phyloP scores from a whole-genome alignment of 2,329 filamentous ascomycete species.

The Fusarium brachygibbosum region DNA sequence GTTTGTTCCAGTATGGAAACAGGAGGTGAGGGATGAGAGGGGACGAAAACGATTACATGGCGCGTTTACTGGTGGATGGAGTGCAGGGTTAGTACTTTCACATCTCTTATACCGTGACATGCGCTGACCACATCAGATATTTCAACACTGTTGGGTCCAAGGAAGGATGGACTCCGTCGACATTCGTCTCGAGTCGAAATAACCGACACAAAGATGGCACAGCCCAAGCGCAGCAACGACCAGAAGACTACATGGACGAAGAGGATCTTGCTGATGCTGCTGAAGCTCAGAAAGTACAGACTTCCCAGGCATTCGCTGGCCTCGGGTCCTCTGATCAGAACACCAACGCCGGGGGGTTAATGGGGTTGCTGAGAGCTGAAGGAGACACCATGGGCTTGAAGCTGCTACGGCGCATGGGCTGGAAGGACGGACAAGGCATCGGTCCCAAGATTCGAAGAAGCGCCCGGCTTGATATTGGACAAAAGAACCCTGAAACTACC shows the following conservation, averaged over 20 bases:
- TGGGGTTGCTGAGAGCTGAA: slow-evolving; percentile 77
- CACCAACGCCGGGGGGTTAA: slow-evolving; percentile 66
- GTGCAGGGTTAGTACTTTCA: slow-evolving; percentile 80
- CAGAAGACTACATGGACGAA: slow-evolving; percentile 98
- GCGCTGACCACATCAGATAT: slow-evolving; percentile 69
- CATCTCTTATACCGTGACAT: neutral
- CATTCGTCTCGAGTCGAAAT: slow-evolving; percentile 89
- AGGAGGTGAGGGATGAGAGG: slow-evolving; percentile 93
- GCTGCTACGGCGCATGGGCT: slow-evolving; percentile 91
- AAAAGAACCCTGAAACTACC: slow-evolving; percentile 54
- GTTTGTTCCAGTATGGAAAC: slow-evolving; percentile 97
- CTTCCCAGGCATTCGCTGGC: slow-evolving; percentile 78
- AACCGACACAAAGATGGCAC: slow-evolving; percentile 78
- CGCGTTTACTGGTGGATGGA: slow-evolving; percentile 96
- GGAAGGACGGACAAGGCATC: slow-evolving; percentile 93
- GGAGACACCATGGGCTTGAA: slow-evolving; percentile 91
- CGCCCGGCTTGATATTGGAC: slow-evolving; percentile 72
- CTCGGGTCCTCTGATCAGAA: slow-evolving; percentile 77
- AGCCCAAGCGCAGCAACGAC: slow-evolving; percentile 71
- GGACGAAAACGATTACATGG: slow-evolving; percentile 93
- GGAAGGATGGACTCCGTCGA: slow-evolving; percentile 94
- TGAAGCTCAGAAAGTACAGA: slow-evolving; percentile 81
- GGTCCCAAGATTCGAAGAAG: slow-evolving; percentile 85
- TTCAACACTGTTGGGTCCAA: slow-evolving; percentile 99
- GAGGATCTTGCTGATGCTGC: slow-evolving; percentile 91